Percentiles rank a stretch among this genome's conserved stretches.
These are phyloP conservation scores for Diaporthe aspalathi DNA, from an alignment of 2,329 filamentous ascomycete genomes.

Conservation along the genomic window DNA sequence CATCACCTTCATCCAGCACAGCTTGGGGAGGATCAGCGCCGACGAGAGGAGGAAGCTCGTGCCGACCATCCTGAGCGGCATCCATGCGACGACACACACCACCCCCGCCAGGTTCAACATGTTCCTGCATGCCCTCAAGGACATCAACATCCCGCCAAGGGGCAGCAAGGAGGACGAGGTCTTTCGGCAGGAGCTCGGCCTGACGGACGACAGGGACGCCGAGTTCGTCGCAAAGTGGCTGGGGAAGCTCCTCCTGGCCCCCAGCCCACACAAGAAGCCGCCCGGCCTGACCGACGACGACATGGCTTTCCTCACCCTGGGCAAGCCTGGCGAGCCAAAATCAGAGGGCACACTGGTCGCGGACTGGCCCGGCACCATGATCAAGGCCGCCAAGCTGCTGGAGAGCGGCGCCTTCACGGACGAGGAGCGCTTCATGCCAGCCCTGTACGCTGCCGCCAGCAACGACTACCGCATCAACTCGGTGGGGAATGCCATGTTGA, in stretches of 20 bases:
- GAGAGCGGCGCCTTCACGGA: constrained; percentile 89
- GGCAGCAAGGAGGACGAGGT: constrained; percentile 82
- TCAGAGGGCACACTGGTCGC: constrained; percentile 76
- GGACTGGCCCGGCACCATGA: constrained; percentile 77
- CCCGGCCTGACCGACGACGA: constrained; percentile 74
- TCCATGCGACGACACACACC: constrained; percentile 67
- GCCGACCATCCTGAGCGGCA: constrained; percentile 75
- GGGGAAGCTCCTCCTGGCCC: constrained; percentile 72
- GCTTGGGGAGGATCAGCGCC: constrained; percentile 63
- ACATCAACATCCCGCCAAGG: constrained; percentile 77
- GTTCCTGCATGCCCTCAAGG: constrained; percentile 79
- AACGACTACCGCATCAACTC: constrained; percentile 82
- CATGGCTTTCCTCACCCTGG: constrained; percentile 75
- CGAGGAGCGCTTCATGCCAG: constrained; percentile 83
- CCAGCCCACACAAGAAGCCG: constrained; percentile 45
- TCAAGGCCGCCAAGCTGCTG: constrained; percentile 76
- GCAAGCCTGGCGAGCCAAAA: constrained; percentile 67
- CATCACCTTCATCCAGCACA: constrained; percentile 88
- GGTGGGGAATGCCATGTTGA: constrained; percentile 90
- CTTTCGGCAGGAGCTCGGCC: constrained; percentile 73
- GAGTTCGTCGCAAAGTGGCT: constrained; percentile 80
- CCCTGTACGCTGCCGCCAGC: constrained; percentile 85
- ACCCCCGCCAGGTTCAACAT: constrained; percentile 81
- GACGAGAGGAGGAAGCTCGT: constrained; percentile 77
- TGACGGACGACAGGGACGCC: constrained; percentile 76